Evolutionary conservation across 305 asterid genomes (phyloP), one percentile per base, ranked within the genome.

Genomic region (Coffea humblotiana): DNA sequence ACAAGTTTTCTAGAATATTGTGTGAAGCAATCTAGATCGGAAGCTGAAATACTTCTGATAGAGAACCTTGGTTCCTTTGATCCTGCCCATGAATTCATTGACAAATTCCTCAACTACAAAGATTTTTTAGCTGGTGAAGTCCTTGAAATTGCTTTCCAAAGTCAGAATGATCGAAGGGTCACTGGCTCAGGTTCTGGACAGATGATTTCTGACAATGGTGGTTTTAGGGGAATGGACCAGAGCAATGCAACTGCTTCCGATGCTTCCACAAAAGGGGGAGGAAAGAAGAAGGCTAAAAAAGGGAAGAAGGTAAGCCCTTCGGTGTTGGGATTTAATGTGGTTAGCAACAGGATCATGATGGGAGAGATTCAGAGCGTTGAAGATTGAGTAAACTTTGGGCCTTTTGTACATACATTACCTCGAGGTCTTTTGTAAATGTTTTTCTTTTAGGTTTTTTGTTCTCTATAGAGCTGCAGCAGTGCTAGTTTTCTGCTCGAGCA

Each of bases 291-390:
- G 77, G 91, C 87, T 3, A 92, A 88, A 82, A 92, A 89, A 82
- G 97, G 94, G 68, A 93, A 93, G 90, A 92, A 92, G 88, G 90
- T 93, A 49, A 92, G 88, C 72, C 86, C 92, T 45, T 86, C 94
- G 2, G 92, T 90, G 71, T 75, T 93, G 87, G 98, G 97, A 79
- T 90, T 93, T 71, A 93, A 89, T 21, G 98, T 92, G 52, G 96
- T 93, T 64, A 92, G 98, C 87, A 93, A 91, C 88, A 87, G 98
- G 81, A 93, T 93, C 80, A 92, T 93, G 98, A 93, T 88, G 97
- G 98, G 97, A 56, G 98, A 93, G 89, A 93, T 93, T 84, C 96
- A 93, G 92, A 81, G 91, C 1, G 64, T 87, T 32, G 98, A 93
- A 32, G 94, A 93, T 73, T 91, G 83, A 86, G 80, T 61, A 61